phyloP scores from a whole-genome alignment of 768 basidiomycete species.

The Mycena floridula region DNA sequence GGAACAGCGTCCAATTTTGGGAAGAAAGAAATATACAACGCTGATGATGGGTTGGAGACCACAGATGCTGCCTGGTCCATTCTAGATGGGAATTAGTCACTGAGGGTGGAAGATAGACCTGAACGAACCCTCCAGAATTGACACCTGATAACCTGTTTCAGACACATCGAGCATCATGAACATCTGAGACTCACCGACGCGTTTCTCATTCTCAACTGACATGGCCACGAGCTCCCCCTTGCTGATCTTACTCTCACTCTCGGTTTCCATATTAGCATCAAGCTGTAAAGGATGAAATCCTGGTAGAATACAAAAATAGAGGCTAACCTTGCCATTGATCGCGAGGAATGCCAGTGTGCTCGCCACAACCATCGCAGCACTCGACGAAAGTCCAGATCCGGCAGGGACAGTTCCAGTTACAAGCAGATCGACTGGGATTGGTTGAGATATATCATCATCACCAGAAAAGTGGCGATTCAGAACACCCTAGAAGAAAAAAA shows the following conservation, averaged over 20 bases:
- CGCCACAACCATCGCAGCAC: conserved; percentile 87
- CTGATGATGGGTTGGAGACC: conserved; percentile 62
- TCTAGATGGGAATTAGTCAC: conserved; percentile 26
- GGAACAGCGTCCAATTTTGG: conserved; percentile 63
- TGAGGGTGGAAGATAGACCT: conserved; percentile 1
- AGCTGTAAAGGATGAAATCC: conserved; percentile 12
- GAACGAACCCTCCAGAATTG: conserved; percentile 68
- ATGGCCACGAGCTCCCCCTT: conserved; percentile 75
- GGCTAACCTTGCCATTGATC: conserved; percentile 59
- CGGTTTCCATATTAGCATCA: conserved; percentile 10
- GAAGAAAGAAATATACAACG: conserved; percentile 79
- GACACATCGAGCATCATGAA: conserved; percentile 2
- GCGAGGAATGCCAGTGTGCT: conserved; percentile 78
- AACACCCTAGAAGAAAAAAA: conserved; percentile 43
- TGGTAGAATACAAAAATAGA: conserved; percentile 5
- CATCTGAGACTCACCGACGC: too few relatives aligned
- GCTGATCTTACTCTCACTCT: conserved; percentile 26
- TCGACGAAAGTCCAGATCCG: conserved; percentile 83
- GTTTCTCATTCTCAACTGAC: conserved; percentile 79
- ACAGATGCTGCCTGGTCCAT: conserved; percentile 93
- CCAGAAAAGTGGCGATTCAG: conserved; percentile 50
- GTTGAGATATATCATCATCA: conserved; percentile 19
- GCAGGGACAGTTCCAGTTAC: conserved; percentile 81
- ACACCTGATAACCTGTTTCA: conserved; percentile 43
- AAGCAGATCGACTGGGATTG: conserved; percentile 64